Conservation (phyloP, 1,284 basidiomycete species). For the Sphagnurus paluster region DNA sequence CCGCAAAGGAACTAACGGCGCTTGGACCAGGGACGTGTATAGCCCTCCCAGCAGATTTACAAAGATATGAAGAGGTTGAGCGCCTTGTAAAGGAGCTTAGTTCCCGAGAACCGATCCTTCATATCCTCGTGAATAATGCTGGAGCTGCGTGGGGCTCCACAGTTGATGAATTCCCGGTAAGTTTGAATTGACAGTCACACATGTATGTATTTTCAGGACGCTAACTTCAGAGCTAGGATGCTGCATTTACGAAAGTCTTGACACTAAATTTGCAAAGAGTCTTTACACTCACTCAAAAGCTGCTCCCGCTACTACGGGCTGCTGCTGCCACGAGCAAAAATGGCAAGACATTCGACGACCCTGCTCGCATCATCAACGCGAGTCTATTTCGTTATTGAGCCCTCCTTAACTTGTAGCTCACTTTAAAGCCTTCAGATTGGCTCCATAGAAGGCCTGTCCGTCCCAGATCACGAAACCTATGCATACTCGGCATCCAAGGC, state of each 20-base stretch:
- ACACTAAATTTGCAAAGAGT: conserved; percentile 70
- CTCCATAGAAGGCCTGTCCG: conserved; percentile 56
- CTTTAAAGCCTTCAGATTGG: conserved; percentile 56
- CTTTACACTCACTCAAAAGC: conserved; percentile 69
- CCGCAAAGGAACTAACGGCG: conserved; percentile 55
- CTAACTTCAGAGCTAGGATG: conserved; percentile 35
- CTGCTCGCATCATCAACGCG: conserved; percentile 66
- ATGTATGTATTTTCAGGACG: not conserved
- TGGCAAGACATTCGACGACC: conserved; percentile 41
- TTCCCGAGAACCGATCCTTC: conserved; percentile 51
- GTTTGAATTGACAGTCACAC: conserved; percentile 17
- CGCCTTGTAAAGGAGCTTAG: conserved; percentile 52
- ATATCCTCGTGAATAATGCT: conserved; percentile 71
- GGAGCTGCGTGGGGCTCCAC: conserved; percentile 65
- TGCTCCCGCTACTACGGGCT: conserved; percentile 61
- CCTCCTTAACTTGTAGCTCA: too few relatives aligned
- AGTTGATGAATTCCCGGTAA: conserved; percentile 56
- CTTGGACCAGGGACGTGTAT: conserved; percentile 59
- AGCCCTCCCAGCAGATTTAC: conserved; percentile 61
- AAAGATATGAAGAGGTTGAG: conserved; percentile 58
- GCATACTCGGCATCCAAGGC: conserved; percentile 72
- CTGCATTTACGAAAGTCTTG: conserved; percentile 59
- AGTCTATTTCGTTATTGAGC: too few relatives aligned
- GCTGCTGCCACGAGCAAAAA: conserved; percentile 44
- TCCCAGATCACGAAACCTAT: conserved; percentile 63